Base-by-base conservation (phyloP, 2,329 filamentous ascomycete species). In the Penicillium vulpinum region DNA sequence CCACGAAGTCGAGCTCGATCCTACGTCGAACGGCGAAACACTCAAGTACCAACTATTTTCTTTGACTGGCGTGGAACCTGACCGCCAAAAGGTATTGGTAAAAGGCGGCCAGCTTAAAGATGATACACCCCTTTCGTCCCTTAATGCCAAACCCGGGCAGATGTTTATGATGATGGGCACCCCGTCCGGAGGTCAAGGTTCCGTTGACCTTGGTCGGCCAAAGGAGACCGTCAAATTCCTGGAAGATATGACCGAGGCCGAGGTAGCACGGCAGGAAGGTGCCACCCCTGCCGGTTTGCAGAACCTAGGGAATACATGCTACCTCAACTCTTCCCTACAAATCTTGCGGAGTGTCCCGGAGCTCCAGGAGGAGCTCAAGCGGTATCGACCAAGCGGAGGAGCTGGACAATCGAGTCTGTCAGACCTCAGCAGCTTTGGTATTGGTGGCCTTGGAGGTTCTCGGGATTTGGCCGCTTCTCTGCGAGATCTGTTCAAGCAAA, bases 271-370 rank as follows among this genome's bases (percentile, higher is more conserved):
- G 74, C 85, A 89, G 71, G 88, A 88, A 58, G 92, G 91, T 57
- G 92, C 92, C 46, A 93, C 84, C 44, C 94, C 95, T 2, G 89
- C 92, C 55, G 94, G 94, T 45, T 80, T 99, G 60, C 84, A 89
- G 73, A 99, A 99, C 71, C 80, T 97, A 59, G 94, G 95, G 66
- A 99, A 99, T 76, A 99, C 95, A 4, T 99, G 94, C 80, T 99
- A 99, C 74, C 87, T 97, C 70, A 99, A 99, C 81, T 94, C 94
- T 48, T 96, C 93, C 0, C 82, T 99, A n/a, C 95, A 99, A 75
- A 89, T 91, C 4, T 80, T 99, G 63, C 87, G 90, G 60, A 84
- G 88, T 51, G 91, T 99, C 58, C 94, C 94, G 9, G 94, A 99
- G 78, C 85, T 99, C 35, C 91, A 96, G 70, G 82, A 90, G 35